Conservation (phyloP, 1,284 basidiomycete species). For the Ceratobasidium theobromae region DNA sequence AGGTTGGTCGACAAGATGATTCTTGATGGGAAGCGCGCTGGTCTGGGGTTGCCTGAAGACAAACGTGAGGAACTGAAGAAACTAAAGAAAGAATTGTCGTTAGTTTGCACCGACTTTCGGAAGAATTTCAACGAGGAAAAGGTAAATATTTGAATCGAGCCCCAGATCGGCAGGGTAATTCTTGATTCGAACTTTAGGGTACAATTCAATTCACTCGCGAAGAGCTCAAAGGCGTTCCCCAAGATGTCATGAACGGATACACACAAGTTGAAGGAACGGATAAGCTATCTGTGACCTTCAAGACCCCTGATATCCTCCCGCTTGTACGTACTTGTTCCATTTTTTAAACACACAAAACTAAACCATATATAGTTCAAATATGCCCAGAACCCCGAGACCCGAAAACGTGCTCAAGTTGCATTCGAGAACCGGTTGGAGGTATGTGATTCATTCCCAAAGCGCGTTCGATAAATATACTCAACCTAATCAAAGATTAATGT, state of each 20-base stretch:
- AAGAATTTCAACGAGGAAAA: constrained; percentile 88
- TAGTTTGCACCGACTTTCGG: constrained; percentile 72
- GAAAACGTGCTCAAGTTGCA: constrained; percentile 62
- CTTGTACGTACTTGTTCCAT: constrained; percentile 53
- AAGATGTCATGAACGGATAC: constrained; percentile 74
- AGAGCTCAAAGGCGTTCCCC: constrained; percentile 76
- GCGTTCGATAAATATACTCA: neutral
- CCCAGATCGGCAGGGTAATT: neutral
- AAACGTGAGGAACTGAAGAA: constrained; percentile 58
- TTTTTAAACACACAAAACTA: neutral
- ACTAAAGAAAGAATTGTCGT: constrained; percentile 57
- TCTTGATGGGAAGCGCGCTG: constrained; percentile 72
- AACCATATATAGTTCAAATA: constrained; percentile 63
- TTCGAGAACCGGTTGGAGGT: constrained; percentile 62
- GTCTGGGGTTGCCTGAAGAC: constrained; percentile 67
- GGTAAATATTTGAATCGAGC: constrained; percentile 49
- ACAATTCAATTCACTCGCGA: constrained; percentile 63
- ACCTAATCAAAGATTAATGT: constrained; percentile 54
- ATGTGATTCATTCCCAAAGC: too few relatives aligned
- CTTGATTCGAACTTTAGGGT: constrained; percentile 48
- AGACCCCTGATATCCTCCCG: constrained; percentile 76
- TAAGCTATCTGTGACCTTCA: constrained; percentile 55
- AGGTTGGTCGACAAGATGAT: constrained; percentile 76
- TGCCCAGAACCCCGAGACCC: constrained; percentile 67
- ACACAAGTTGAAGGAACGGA: constrained; percentile 48